Evolutionary conservation across 345 rosid genomes (phyloP).

Genomic region (Populus tremula): DNA sequence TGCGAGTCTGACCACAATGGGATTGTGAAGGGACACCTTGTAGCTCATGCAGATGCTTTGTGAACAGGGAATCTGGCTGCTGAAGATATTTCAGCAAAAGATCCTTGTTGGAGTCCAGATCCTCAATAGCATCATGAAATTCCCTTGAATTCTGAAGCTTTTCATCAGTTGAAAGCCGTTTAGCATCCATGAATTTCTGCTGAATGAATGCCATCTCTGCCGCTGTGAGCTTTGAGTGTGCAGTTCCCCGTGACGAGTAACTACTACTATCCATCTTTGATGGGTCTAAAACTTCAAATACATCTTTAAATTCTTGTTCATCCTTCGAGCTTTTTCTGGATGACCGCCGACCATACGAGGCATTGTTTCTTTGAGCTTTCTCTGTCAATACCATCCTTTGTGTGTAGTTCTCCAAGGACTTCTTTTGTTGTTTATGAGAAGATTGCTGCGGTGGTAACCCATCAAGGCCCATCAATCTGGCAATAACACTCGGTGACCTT

Average conservation of each 20-base stretch:
- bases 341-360: conserved; percentile 47
- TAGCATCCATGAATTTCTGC: conserved; percentile 75
- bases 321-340: conserved; percentile 64
- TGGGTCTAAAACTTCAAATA: conserved; percentile 80
- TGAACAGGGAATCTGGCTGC: conserved; percentile 82
- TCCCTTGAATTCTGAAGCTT: conserved; percentile 71
- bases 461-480: conserved; percentile 92
- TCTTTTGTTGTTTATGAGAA: conserved; percentile 43
- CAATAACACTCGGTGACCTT: conserved; percentile 79
- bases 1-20: conserved; percentile 39
- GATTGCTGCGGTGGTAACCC: conserved; percentile 63
- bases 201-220: conserved; percentile 73
- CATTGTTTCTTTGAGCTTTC: conserved; percentile 36
- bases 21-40: conserved; percentile 40
- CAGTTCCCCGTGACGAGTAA: conserved; percentile 30
- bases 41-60: conserved; percentile 76
- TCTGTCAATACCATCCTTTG: conserved; percentile 23
- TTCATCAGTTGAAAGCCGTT: conserved; percentile 68
- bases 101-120: conserved; percentile 75
- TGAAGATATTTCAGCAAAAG: conserved; percentile 75
- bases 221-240: conserved; percentile 40
- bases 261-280: conserved; percentile 42
- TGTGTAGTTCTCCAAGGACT: conserved; percentile 35
- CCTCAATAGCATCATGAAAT: conserved; percentile 72
- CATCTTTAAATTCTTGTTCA: conserved; percentile 92